Evolutionary conservation across 2,329 filamentous ascomycete species (phyloP).

Genomic region (Fusarium tjaetaba): DNA sequence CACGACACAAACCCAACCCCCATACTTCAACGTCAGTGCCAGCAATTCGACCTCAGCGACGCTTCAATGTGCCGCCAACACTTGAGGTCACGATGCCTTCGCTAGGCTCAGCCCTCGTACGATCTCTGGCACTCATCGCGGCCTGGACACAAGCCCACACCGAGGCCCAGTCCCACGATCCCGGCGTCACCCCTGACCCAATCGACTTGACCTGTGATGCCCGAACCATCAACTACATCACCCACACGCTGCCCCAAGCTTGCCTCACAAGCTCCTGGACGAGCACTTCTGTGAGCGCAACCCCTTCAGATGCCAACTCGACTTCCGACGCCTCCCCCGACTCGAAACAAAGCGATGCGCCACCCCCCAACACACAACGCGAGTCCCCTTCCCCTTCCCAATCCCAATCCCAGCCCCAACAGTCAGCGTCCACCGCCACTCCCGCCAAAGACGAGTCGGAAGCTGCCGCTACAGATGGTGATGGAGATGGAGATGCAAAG

Average conservation of each 20-base stretch:
- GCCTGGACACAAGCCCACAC: slow-evolving; percentile 12
- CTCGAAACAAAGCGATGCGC: slow-evolving; percentile 4
- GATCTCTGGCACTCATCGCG: slow-evolving; percentile 13
- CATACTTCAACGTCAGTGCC: not conserved
- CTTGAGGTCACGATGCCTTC: slow-evolving; percentile 31
- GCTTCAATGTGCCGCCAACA: slow-evolving; percentile 27
- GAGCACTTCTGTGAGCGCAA: slow-evolving; percentile 52
- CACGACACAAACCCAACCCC: slow-evolving; percentile 19
- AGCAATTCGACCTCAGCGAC: slow-evolving; percentile 1
- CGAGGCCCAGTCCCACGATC: slow-evolving; percentile 4
- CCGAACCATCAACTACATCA: slow-evolving; percentile 83
- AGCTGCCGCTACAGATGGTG: slow-evolving; percentile 35
- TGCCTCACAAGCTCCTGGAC: slow-evolving; percentile 74
- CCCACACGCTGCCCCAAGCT: slow-evolving; percentile 78
- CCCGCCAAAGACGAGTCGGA: slow-evolving; percentile 11
- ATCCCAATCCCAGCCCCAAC: not conserved
- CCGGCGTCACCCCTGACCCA: not conserved
- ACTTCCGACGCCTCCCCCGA: not conserved
- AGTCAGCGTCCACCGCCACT: slow-evolving; percentile 1
- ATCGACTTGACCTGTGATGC: slow-evolving; percentile 54
- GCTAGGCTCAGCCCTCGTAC: slow-evolving; percentile 25
- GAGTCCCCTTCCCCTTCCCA: not conserved
- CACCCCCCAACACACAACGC: slow-evolving; percentile 8
- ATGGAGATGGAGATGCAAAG: slow-evolving; percentile 41
- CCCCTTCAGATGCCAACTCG: slow-evolving; percentile 27